Percentiles rank a stretch among this genome's conserved stretches.
These are phyloP conservation scores for Starmerella vitae DNA, from an alignment of 805 yeast species.

Conservation along the genomic window DNA sequence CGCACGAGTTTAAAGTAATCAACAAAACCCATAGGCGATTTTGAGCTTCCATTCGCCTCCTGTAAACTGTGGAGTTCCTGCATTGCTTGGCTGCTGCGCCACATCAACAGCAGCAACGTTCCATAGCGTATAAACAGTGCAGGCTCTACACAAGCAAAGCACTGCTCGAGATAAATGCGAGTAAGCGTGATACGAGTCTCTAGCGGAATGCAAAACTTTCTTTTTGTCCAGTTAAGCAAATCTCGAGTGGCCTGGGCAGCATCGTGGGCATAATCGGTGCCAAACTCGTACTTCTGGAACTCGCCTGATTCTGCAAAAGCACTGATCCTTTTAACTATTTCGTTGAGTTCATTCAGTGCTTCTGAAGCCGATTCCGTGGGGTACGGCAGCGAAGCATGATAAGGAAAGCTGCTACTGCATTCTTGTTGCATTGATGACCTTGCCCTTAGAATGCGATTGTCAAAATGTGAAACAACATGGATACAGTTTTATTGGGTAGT, in stretches of 20 bases:
- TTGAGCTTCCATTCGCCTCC: too few species aligned
- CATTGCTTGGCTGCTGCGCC: conserved; percentile 36
- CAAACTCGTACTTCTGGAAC: conserved; percentile 47
- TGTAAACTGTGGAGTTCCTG: conserved; percentile 18
- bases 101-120: conserved; percentile 41
- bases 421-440: conserved; percentile 4
- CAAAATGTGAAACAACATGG: too few species aligned
- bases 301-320: conserved; percentile 65
- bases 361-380: conserved; percentile 52
- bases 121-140: conserved; percentile 47
- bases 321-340: conserved; percentile 66
- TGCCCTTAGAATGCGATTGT: too few species aligned
- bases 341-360: conserved; percentile 59
- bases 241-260: conserved; percentile 83
- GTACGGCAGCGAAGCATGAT: conserved; percentile 52
- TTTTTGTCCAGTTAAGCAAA: conserved; percentile 58
- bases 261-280: conserved; percentile 46
- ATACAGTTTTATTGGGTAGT: too few species aligned
- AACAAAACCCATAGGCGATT: background rate
- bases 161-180: conserved; percentile 54
- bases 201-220: conserved; percentile 71
- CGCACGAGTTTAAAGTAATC: conserved; percentile 6
- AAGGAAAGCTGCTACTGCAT: conserved; percentile 31
- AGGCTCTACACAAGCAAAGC: conserved; percentile 60
- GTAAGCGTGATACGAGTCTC: conserved; percentile 46